phyloP scores from a whole-genome alignment of 106 monocot genomes.

The Chionographis japonica region DNA sequence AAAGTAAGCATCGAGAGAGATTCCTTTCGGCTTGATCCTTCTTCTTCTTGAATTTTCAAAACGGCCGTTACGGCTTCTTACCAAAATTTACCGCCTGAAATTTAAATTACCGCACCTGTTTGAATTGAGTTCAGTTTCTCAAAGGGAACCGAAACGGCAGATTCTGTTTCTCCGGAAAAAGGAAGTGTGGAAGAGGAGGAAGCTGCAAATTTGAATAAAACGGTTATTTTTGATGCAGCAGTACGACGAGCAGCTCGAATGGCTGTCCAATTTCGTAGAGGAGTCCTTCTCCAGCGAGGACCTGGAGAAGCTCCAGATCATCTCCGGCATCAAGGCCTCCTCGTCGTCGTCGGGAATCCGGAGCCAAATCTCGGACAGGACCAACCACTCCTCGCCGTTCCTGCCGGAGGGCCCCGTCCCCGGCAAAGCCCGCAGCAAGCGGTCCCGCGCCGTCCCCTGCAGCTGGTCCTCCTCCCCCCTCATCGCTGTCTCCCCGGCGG shows the following conservation, averaged over 20 bases:
- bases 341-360: conserved; percentile 7
- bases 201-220: not conserved
- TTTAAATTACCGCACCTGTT: too few relatives aligned
- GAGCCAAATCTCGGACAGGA: not conserved
- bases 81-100: too few relatives aligned
- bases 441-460: conserved; percentile 42
- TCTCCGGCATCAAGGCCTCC: conserved; percentile 29
- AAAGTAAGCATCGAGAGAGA: too few relatives aligned
- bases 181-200: not conserved
- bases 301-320: conserved; percentile 39
- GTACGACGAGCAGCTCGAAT: conserved; percentile 64
- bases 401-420: conserved; percentile 22
- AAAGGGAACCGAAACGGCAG: not conserved
- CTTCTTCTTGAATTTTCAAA: too few relatives aligned
- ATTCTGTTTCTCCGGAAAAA: not conserved
- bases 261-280: conserved; percentile 69
- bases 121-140: not conserved
- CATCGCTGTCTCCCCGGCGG: conserved; percentile 8
- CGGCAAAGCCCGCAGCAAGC: conserved; percentile 56
- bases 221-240: conserved; percentile 13
- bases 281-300: conserved; percentile 58
- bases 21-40: too few relatives aligned
- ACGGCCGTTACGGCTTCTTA: too few relatives aligned
- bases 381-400: conserved; percentile 6
- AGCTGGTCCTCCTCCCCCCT: conserved; percentile 41